Base-by-base conservation (phyloP, 2,329 filamentous ascomycete species). In the Ascochyta lentis region DNA sequence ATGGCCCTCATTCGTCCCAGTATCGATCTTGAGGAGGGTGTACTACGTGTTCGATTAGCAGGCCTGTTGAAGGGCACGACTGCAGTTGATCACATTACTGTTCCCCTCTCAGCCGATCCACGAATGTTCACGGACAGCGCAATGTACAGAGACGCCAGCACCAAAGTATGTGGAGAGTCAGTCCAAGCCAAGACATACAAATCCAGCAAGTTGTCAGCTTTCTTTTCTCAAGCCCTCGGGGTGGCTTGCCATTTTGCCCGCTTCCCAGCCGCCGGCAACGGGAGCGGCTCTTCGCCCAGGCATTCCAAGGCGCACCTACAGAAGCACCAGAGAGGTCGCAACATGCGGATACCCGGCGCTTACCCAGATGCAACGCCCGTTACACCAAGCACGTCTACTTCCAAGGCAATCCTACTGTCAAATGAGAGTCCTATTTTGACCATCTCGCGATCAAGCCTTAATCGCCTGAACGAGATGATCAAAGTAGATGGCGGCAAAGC, bases 381-480 rank as follows among this genome's bases (percentile, higher is more conserved):
- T 47, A 66, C 62, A 61, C 65, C 82, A 82, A 16, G 84, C 82
- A 19, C 84, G 83, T 8, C 81, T 83, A 63, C 68, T 64, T 71
- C 72, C 49, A 73, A 82, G 47, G 84, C 87, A 3, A 92, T 98
- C 31, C 79, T 95, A 0, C 80, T 99, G 3, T 90, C 93, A 23
- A 99, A 99, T 72, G 95, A 98, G 75, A 96, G 92, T 49, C 94
- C 95, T 0, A 96, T 99, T 40, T 83, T 99, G 0, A 85, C 91
- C 42, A 88, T 98, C 52, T 92, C 91, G 19, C 84, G 86, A 49
- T 87, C 90, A 9, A 97, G 92, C 64, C 83, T 98, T 43, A 87
- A 91, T 42, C 83, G 83, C 2, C 78, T 98, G 7, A 98, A 98
- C 68, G 79, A 84, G 56, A 80, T 86, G 12, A 95, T 98, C 64